Base-by-base conservation (phyloP, 495 filamentous ascomycete species). In the Neurospora sp. region DNA sequence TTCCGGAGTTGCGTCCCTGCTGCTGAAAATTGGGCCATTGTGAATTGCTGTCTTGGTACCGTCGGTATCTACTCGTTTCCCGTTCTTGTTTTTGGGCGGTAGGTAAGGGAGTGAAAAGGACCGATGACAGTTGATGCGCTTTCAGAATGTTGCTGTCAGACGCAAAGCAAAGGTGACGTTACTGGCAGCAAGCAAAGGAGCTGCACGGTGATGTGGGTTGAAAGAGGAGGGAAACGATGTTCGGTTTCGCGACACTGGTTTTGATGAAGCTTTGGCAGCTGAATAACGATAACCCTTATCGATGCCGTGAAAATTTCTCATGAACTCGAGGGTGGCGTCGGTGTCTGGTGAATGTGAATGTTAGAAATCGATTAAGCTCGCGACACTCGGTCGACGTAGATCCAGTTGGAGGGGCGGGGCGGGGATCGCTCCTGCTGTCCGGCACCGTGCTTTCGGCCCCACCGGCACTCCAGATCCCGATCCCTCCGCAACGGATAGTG, bases 1-100 rank as follows among this genome's bases (percentile, higher is more conserved):
- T 92, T 89, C 73, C 85, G 83, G 23, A 98, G 89, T 76, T 97
- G 90, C 71, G 90, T 86, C n/a, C 90, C 93, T 37, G 93, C 89
- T 4, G 82, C 83, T 27, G 81, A 80, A 2, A 80, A 81, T 75
- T 74, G 75, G 10, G 81, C 70, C 78, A 81, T 79, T 39, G 14
- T 72, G 39, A 48, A 38, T 72, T 39, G 72, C 71, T 71, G 70
- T 41, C 10, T 69, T 66, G 27, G 1, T 40, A 10, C 16, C 2
- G 39, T 54, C 70, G 42, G 27, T 27, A 35, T 62, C 1, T 16
- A 5, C 54, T 39, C 72, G 41, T 39, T 46, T 35, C 27, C n/a
- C n/a, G n/a, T 16, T 62, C 54, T 31, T 27, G 31, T 20, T 12
- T 62, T 8, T n/a, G n/a, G 23, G 1, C 54, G 14, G 12, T 18